These are phyloP conservation scores for Auriscalpium orientale DNA, from an alignment of 768 basidiomycete genomes.

Conservation along the genomic window DNA sequence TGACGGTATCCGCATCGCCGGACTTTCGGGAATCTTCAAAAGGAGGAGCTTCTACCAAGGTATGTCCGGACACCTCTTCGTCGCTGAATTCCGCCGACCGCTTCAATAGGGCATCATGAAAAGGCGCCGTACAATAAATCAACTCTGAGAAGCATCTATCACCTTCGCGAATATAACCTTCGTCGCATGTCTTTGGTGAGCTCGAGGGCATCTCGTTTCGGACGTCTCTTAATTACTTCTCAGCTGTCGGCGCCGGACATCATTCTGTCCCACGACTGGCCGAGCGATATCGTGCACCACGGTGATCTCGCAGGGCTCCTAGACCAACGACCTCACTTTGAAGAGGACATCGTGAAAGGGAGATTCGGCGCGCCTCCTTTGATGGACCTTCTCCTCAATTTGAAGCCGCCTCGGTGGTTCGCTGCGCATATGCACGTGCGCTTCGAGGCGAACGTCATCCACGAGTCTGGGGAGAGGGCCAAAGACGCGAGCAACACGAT, in stretches of 20 bases:
- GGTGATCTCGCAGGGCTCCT: constrained; percentile 65
- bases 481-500: no score
- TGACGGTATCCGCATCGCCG: constrained; percentile 82
- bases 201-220: neutral
- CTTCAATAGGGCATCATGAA: constrained; percentile 63
- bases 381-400: constrained; percentile 61
- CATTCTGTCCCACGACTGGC: constrained; percentile 98
- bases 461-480: no score
- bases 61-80: constrained; percentile 18
- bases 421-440: constrained; percentile 85
- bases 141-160: constrained; percentile 79
- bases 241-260: constrained; percentile 59
- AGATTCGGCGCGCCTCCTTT: constrained; percentile 82
- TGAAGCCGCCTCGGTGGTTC: constrained; percentile 88
- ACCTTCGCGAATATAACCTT: constrained; percentile 81
- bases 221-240: neutral
- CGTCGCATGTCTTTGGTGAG: constrained; percentile 67
- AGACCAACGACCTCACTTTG: constrained; percentile 71
- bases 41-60: constrained; percentile 64
- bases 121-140: constrained; percentile 69
- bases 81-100: neutral
- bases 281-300: constrained; percentile 72
- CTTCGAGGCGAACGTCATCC: constrained; percentile 52
- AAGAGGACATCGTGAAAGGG: constrained; percentile 57
- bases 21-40: constrained; percentile 91